phyloP scores from a whole-genome alignment of 768 basidiomycete species.

The Boletus rubroflammeus region DNA sequence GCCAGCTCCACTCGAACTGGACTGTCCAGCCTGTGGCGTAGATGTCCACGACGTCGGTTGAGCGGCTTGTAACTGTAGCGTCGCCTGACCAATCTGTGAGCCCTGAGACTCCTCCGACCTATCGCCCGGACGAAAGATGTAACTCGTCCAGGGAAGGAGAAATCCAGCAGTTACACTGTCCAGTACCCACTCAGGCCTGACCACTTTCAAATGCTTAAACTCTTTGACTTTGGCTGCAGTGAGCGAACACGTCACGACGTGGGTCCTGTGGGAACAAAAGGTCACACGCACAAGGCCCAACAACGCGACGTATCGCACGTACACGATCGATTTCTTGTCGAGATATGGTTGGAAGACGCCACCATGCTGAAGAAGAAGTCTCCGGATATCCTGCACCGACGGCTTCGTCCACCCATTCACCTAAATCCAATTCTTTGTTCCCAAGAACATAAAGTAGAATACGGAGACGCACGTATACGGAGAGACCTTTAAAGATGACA shows the following conservation, averaged over 20 bases:
- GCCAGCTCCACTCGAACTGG: not conserved
- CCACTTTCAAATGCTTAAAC: constrained; percentile 89
- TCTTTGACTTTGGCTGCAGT: constrained; percentile 88
- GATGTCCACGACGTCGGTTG: constrained; percentile 5
- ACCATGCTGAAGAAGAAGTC: constrained; percentile 78
- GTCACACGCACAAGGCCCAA: not conserved
- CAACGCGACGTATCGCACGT: constrained; percentile 23
- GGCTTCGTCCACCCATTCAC: constrained; percentile 90
- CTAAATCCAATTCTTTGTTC: constrained; percentile 35
- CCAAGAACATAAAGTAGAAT: not conserved
- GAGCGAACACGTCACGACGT: constrained; percentile 87
- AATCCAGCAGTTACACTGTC: constrained; percentile 66
- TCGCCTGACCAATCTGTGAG: constrained; percentile 20
- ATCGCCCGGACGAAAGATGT: constrained; percentile 51
- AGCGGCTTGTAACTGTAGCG: constrained; percentile 8
- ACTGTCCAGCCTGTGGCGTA: not conserved
- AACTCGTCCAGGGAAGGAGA: constrained; percentile 80
- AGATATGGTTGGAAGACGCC: constrained; percentile 83
- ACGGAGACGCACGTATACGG: constrained; percentile 71
- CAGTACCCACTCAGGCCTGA: constrained; percentile 82
- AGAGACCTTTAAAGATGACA: constrained; percentile 66
- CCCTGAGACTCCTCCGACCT: constrained; percentile 51
- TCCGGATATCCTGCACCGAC: constrained; percentile 78
- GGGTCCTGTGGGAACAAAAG: constrained; percentile 55
- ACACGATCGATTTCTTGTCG: constrained; percentile 74